Conservation (phyloP, 495 filamentous ascomycete genomes). For the Trichoderma virens region DNA sequence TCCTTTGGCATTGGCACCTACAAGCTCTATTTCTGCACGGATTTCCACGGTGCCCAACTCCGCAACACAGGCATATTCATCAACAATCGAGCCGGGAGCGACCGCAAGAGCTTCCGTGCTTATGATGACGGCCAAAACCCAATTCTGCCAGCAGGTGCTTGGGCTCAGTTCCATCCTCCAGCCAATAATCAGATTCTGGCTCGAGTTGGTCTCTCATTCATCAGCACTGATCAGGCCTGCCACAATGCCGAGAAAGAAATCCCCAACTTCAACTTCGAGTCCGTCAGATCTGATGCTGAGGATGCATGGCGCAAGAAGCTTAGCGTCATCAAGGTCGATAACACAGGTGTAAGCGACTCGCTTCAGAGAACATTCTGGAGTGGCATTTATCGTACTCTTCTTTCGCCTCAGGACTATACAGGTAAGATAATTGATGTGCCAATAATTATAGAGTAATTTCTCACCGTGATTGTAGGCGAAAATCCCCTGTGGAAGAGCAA, state of each 20-base stretch:
- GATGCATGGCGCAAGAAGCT: constrained; percentile 53
- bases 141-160: constrained; percentile 54
- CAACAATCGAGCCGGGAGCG: constrained; percentile 41
- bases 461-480: constrained; percentile 26
- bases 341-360: constrained; percentile 42
- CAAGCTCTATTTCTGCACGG: constrained; percentile 52
- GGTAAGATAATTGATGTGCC: constrained; percentile 20
- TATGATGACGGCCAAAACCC: constrained; percentile 50
- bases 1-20: constrained; percentile 60
- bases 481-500: constrained; percentile 61
- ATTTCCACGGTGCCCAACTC: constrained; percentile 54
- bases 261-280: constrained; percentile 48
- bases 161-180: constrained; percentile 45
- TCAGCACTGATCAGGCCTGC: constrained; percentile 54
- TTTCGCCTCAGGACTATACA: constrained; percentile 64
- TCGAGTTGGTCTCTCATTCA: constrained; percentile 56
- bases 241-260: constrained; percentile 54
- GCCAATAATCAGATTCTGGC: constrained; percentile 41
- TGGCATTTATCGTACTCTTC: constrained; percentile 56
- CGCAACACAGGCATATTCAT: constrained; percentile 54
- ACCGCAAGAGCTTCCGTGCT: constrained; percentile 37
- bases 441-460: not conserved
- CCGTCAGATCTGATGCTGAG: constrained; percentile 40
- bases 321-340: constrained; percentile 42
- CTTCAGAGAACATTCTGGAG: constrained; percentile 55